phyloP scores from a whole-genome alignment of 2,329 filamentous ascomycete species.

The Rachicladosporium sp. region DNA sequence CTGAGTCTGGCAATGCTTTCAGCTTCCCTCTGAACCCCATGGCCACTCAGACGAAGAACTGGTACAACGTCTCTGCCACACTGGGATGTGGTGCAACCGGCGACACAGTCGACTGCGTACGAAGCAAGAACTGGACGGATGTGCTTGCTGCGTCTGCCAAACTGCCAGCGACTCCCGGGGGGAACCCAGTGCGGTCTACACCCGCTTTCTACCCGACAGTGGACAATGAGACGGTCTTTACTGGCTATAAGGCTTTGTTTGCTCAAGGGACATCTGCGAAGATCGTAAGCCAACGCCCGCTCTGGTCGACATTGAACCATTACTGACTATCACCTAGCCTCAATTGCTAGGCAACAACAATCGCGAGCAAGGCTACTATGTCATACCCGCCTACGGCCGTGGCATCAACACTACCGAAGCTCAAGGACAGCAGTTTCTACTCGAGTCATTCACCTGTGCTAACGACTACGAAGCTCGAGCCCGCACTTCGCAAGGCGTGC shows the following conservation, averaged over 20 bases:
- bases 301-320: background rate
- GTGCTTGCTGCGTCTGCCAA: conserved; percentile 9
- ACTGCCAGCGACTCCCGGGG: conserved; percentile 11
- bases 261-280: conserved; percentile 24
- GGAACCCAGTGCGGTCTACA: conserved; percentile 17
- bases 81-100: conserved; percentile 29
- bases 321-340: conserved; percentile 16
- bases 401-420: conserved; percentile 28
- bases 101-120: conserved; percentile 11
- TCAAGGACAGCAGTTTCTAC: conserved; percentile 17
- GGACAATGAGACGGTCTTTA: conserved; percentile 18
- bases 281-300: conserved; percentile 8
- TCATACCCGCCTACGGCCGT: conserved; percentile 27
- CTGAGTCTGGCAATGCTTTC: conserved; percentile 27
- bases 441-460: conserved; percentile 25
- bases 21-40: conserved; percentile 33
- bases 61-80: conserved; percentile 29
- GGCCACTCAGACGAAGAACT: conserved; percentile 27
- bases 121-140: conserved; percentile 8
- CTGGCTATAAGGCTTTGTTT: conserved; percentile 14
- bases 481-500: conserved; percentile 24
- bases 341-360: conserved; percentile 33
- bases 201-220: conserved; percentile 15
- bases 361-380: conserved; percentile 39
- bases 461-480: conserved; percentile 28